Base-by-base conservation (phyloP, 371 early-diverging fungal species). In the Catenaria anguillulae region DNA sequence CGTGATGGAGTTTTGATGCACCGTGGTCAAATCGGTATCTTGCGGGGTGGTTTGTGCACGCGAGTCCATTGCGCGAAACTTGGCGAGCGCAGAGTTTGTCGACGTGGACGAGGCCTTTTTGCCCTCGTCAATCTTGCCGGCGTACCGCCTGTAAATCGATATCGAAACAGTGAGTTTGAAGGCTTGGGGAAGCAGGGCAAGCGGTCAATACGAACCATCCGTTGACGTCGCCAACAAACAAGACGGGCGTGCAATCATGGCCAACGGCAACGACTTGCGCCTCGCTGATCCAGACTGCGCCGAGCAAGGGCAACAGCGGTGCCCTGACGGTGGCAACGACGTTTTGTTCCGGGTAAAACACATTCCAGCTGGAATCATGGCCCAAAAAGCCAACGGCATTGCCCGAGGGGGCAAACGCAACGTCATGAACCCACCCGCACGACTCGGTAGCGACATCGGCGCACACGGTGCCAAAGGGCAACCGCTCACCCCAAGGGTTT, bases 1-100 rank as follows among this genome's bases (percentile, higher is more conserved):
- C 79, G 87, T 91, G 72, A 94, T 94, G 24, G 95, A 89, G 73
- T 97, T 97, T 72, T 97, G 97, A 70, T 97, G 97, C 19, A 82
- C 78, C 8, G 85, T 83, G 56, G 78, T 77, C 31, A 93, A 74
- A 65, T 82, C 84, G 26, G 85, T 81, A 69, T 90, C 90, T 26
- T 64, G 37, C 62, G 63, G 3, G 66, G 68, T 66, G 29, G 58
- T 58, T 3, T 26, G 90, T 56, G 83, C 90, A 60, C 86, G 81
- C 45, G 84, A 82, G 74, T 95, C 96, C 93, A 95, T 93, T 61
- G 88, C 84, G 64, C 84, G 84, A 85, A 97, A 97, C 62, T 85
- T 85, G 66, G 84, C 83, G 67, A 91, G 77, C 21, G 93, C 96
- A 58, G 74, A 72, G 75, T 77, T 80, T 42, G 83, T 76, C 42